Base-by-base conservation (phyloP, 163 green algal genomes). In the Scenedesmus sp. region DNA sequence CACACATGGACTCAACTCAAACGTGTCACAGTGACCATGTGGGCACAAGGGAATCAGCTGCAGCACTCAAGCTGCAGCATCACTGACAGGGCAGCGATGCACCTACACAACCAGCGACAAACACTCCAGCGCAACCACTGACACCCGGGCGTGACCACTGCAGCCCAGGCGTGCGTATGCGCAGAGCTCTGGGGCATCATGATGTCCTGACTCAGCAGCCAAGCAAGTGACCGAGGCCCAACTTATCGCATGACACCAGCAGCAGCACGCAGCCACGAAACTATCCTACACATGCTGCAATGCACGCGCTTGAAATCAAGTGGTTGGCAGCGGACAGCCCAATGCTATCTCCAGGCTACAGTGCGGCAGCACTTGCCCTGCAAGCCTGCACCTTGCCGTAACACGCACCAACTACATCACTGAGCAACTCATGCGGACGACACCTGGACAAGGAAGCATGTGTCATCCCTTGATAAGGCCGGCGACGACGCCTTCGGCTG, bases 361-460 rank as follows among this genome's bases (percentile, higher is more conserved):
- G 49, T 13, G 49, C 49, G 15, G 49, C 59, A 72, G 59, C 22
- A 9, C 59, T 35, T 72, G 59, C 3, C 24, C 59, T 35, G 33
- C 59, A 72, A n/a, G 16, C 20, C 22, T 72, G 59, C 59, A 35
- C 30, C 30, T 18, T 1, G 2, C 16, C 5, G 30, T 40, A 7
- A 16, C 9, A 22, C 7, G 20, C 7, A 40, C 7, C 2, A 18
- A 6, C 9, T 30, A 76, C 65, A 40, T 40, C 30, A 37, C 30
- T 76, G 3, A 1, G 30, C 40, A 1, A 26, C 40, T 76, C 59
- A 76, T 7, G 65, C 65, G 20, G 30, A 40, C 18, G 65, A 76
- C 65, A 72, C 81, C 30, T 86, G 81, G 5, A 86, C 46, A 33
- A 86, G 20, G n/a, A 72, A 86, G 49, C 81, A 86, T 2, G 81